Percentiles rank a stretch among this genome's conserved stretches.
phyloP scores from a whole-genome alignment of 2,329 filamentous ascomycete genomes.

The Fusarium euwallaceae region DNA sequence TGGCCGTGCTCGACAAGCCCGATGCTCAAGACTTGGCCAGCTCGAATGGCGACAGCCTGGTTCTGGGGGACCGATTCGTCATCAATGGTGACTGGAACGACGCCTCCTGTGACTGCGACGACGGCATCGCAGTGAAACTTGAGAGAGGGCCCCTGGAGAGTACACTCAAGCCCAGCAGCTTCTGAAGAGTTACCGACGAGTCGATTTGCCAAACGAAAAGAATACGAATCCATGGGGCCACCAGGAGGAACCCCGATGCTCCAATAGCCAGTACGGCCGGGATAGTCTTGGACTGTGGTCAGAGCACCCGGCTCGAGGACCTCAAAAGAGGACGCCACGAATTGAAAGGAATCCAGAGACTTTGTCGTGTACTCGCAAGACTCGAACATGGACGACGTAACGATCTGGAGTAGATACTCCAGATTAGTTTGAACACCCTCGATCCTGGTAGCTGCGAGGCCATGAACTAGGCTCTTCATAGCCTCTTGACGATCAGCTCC shows the following conservation, averaged over 20 bases:
- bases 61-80: conserved; percentile 34
- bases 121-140: conserved; percentile 51
- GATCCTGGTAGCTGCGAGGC: conserved; percentile 64
- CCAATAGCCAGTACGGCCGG: conserved; percentile 55
- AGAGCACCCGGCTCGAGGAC: conserved; percentile 52
- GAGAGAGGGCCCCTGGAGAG: conserved; percentile 50
- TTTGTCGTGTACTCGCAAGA: conserved; percentile 51
- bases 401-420: conserved; percentile 50
- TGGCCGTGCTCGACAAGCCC: conserved; percentile 47
- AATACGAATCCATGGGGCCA: conserved; percentile 58
- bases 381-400: conserved; percentile 46
- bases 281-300: conserved; percentile 58
- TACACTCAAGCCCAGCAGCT: conserved; percentile 53
- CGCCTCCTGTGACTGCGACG: conserved; percentile 52
- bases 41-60: conserved; percentile 39
- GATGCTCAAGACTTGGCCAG: conserved; percentile 46
- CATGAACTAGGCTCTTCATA: conserved; percentile 71
- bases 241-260: conserved; percentile 56
- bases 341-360: conserved; percentile 49
- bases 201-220: conserved; percentile 52
- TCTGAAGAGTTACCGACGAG: conserved; percentile 50
- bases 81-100: conserved; percentile 45
- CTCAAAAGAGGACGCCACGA: conserved; percentile 49
- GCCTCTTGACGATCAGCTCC: conserved; percentile 71
- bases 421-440: conserved; percentile 53